phyloP scores from a whole-genome alignment of 345 rosid genomes.

The Eucalyptus cloeziana region DNA sequence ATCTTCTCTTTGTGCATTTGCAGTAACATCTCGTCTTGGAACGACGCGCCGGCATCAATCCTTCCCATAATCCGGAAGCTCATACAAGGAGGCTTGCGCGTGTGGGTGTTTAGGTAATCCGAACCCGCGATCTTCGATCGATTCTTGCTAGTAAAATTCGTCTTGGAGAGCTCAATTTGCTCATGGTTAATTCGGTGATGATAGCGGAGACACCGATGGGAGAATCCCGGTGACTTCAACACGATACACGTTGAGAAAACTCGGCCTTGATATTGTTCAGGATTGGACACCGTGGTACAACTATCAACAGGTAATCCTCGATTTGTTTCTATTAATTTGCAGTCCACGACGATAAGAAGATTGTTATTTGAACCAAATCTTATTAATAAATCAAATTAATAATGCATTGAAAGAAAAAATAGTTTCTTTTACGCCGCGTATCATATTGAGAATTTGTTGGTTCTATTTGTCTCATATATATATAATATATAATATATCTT shows the following conservation, averaged over 20 bases:
- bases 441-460: no score
- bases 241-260: constrained; percentile 55
- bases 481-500: no score
- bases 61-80: constrained; percentile 66
- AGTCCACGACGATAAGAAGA: background rate
- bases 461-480: no score
- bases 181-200: background rate
- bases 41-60: constrained; percentile 50
- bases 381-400: background rate
- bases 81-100: constrained; percentile 51
- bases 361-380: background rate
- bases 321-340: background rate
- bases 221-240: constrained; percentile 77
- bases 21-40: constrained; percentile 26
- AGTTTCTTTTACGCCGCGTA: rapidly evolving
- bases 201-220: constrained; percentile 89
- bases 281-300: constrained; percentile 82
- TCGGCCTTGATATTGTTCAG: constrained; percentile 39
- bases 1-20: background rate
- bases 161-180: background rate
- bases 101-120: constrained; percentile 66
- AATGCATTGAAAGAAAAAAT: no score
- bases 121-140: background rate
- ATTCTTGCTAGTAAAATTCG: no score
- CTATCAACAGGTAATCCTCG: constrained; percentile 22